Evolutionary conservation across 345 rosid species (phyloP), one percentile per base, ranked within the genome.

Genomic region (Eutrema yunnanense): DNA sequence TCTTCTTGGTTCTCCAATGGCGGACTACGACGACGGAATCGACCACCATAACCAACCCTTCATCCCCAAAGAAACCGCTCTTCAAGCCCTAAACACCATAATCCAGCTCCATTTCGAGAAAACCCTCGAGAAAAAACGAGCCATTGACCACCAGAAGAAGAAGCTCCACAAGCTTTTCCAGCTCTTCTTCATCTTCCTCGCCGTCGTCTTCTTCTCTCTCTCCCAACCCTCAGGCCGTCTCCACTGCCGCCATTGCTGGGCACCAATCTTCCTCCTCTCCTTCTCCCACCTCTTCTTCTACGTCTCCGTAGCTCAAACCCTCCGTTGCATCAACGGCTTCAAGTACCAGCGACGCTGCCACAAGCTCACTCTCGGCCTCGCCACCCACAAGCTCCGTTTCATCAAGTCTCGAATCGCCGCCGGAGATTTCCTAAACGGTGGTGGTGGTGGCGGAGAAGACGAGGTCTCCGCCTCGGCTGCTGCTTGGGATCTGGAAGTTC

Each of bases 61-160:
- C 32, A 84, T 88, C 79, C 90, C 96, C 0, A 92, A 84, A 75
- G 99, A 95, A 73, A 89, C 99, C 1, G 96, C 96, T 0, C 73
- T 95, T 5, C 96, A 95, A 75, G 97, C 97, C 3, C 65, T 95
- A 4, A 95, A 92, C 93, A 88, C 96, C 1, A 88, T 92, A 60
- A 92, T 95, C 86, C 97, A 92, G 65, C 97, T 92, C 81, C 99
- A 95, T 34, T 95, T 95, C 65, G 99, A 92, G 84, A 95, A 95
- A 59, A 95, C 99, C 77, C 86, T 95, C 0, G 99, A 95, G 78
- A 95, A 92, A 65, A 95, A 92, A 60, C 81, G 93, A 64, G 89
- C 99, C 56, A 91, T 95, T 29, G 99, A 95, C 88, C 87, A 84
- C 54, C 99, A 94, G 60, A 94, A 94, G 90, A 91, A 94, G 82